Base-by-base conservation (phyloP, 169 alveolate species). In the Cryptosporidium baileyi region DNA sequence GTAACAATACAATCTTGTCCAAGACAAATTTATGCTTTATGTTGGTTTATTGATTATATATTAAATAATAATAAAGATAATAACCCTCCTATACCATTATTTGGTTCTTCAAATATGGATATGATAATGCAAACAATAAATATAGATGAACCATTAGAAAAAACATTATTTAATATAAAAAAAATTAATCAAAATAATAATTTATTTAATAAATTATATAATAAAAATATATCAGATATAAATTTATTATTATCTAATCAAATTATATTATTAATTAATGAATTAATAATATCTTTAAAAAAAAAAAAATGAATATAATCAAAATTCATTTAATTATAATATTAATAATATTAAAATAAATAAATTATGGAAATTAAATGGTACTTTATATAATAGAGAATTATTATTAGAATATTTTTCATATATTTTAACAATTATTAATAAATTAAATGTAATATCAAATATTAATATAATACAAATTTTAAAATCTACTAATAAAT, bases 51-150 rank as follows among this genome's bases (percentile, higher is more conserved):
- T 17, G 61, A 45, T 11, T 65, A n/a, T 34, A 26, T 65, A 5
- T 45, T 65, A 32, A 19, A 28, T 9, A 44, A 17, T 19, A 32
- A 32, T 17, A n/a, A 38, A n/a, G 17, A 8, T 3, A 47, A 36
- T 4, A n/a, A 17, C 4, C 81, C 81, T 3, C 81, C 81, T 28
- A 30, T 65, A 26, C 81, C 81, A 6, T 44, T 65, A 57, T 49
- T 45, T 65, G 81, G 81, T 30, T 65, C 63, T 8, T 65, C 81
- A 24, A 65, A 49, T 65, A 65, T 65, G 61, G 81, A 65, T 11
- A 30, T 65, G 52, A 57, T 65, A 11, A 65, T 65, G 81, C 57
- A 65, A 24, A 34, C 81, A 9, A 17, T 34, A 24, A 34, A 34
- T 24, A 19, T 41, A 15, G 62, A 65, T 4, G 63, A 65, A 15